Evolutionary conservation across 345 rosid genomes (phyloP), one percentile per base, ranked within the genome.

Genomic region (Kandelia obovata): DNA sequence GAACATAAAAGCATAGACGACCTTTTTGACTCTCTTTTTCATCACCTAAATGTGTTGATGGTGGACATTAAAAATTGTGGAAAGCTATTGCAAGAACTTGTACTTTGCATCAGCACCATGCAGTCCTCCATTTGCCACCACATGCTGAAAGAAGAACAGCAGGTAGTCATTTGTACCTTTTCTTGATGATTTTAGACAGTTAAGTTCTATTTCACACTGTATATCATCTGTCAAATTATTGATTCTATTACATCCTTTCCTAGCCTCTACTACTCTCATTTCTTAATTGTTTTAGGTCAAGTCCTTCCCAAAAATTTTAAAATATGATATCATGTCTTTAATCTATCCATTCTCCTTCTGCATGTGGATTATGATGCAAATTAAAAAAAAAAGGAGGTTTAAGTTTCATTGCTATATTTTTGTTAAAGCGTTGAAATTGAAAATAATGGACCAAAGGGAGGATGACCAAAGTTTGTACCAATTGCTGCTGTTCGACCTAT

Each of bases 101-200:
- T 87, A 6, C 52, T 71, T 70, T 65, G 71, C 73, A 75, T 86
- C 7, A 69, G 84, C 75, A 84, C 84, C 76, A 58, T 85, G 73
- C 85, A 81, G 49, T 77, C 86, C 55, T 84, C 82, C 62, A 81
- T 91, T 46, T 80, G 86, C 64, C 79, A 87, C 30, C 96, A 91
- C 78, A 84, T 84, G 93, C 79, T 68, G 61, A 91, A 89, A 85
- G 97, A 91, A 85, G 97, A 91, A 70, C 74, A 87, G 53, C 96
- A 89, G 92, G 97, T 86, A 71, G 11, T 23, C 31, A 21, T 35
- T 59, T 57, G 21, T 21, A 46, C 70, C 61, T 26, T 52, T 61
- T 25, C 13, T 11, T 31, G 4, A 20, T 64, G 43, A n/a, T 52
- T 35, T 35, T 10, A 64, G 35, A 28, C 5, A 2, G 20, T 47